Evolutionary conservation across 805 yeast species (phyloP), one percentile per base, ranked within the genome.

Genomic region (Kazachstania taianensis): DNA sequence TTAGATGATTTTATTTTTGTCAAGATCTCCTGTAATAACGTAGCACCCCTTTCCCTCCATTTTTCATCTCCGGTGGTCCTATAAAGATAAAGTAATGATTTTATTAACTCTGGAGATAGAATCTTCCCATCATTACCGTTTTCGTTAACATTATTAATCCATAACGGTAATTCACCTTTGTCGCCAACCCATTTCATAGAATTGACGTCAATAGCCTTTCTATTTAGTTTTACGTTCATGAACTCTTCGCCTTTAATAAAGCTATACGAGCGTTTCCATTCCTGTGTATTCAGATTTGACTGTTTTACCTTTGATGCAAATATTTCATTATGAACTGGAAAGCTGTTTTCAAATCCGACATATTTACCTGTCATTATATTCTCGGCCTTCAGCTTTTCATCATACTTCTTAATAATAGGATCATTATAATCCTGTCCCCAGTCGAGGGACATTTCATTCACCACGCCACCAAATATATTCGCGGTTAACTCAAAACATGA

Each of bases 61-160:
- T 59, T 57, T 1, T 62, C 46, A 39, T 77, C 78, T 5, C 79
- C 79, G 0, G 81, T 76, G 34, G 73, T 63, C 39, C 82, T 62
- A 44, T 72, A 76, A 57, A 76, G 58, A 46, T 70, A 67, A 44
- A 72, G 72, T 4, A 78, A 62, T 0, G 81, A 71, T 49, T 77
- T 81, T 30, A 77, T 66, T 14, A 76, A 68, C 47, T 75, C 78
- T 0, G 83, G 79, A 16, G 80, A 63, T 16, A 77, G 53, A n/a
- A 71, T 52, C 40, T 63, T 72, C 7, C 16, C 18, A 30, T 59
- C 40, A 2, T 67, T 52, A 15, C 55, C 59, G 12, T 22, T n/a
- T 22, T n/a, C 12, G n/a, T n/a, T n/a, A 37, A 56, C 42, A 5
- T 50, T 46, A 40, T 61, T 58, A 26, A 63, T 45, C 44, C 51